Percentiles rank a stretch among this genome's conserved stretches.
Evolutionary conservation across 495 filamentous ascomycete species (phyloP).

Genomic region (Penicillium ochrochloron): DNA sequence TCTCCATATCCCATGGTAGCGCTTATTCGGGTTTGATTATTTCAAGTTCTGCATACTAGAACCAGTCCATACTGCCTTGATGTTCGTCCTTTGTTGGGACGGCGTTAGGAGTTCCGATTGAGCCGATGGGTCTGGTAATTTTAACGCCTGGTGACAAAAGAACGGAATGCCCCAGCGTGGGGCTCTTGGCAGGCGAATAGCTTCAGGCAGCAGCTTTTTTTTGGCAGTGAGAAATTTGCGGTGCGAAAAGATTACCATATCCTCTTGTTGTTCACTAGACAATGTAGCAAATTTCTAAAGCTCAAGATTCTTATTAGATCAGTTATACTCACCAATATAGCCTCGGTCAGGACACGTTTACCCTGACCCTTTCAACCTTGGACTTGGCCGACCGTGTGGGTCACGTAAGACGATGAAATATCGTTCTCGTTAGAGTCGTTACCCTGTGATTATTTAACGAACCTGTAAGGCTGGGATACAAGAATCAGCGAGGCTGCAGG

Average conservation of each 20-base stretch:
- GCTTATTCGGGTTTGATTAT: not conserved
- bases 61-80: not conserved
- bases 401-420: not conserved
- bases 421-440: too few species aligned
- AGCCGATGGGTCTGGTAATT: constrained; percentile 3
- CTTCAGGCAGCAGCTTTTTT: constrained; percentile 25
- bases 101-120: not conserved
- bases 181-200: constrained; percentile 12
- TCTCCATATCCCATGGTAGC: too few species aligned
- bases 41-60: not conserved
- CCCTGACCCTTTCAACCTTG: not conserved
- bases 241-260: too few species aligned
- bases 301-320: not conserved
- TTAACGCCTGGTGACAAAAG: not conserved
- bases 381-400: not conserved
- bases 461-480: not conserved
- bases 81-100: too few species aligned
- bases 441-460: not conserved
- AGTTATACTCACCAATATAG: not conserved
- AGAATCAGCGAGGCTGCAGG: not conserved
- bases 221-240: too few species aligned
- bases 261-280: too few species aligned
- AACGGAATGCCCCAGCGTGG: constrained; percentile 3
- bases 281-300: too few species aligned
- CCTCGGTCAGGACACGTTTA: not conserved